phyloP scores from a whole-genome alignment of 441 rosid genomes.

The Jatropha podagrica region DNA sequence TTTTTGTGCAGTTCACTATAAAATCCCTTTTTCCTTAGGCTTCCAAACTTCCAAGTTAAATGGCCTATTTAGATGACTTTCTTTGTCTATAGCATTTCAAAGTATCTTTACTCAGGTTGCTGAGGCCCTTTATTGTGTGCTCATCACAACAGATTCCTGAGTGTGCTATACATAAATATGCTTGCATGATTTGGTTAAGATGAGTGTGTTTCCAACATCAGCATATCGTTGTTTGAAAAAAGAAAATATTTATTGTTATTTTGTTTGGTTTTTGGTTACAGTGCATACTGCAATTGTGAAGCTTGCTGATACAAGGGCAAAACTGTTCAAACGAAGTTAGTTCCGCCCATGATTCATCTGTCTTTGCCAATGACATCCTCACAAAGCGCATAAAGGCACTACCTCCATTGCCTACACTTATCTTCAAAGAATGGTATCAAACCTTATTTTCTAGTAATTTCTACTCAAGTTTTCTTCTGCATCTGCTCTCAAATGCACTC shows the following conservation, averaged over 20 bases:
- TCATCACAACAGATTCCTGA: background rate
- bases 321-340: too few species aligned
- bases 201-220: background rate
- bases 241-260: background rate
- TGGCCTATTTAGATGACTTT: background rate
- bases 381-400: background rate
- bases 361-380: background rate
- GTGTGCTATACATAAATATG: background rate
- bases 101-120: background rate
- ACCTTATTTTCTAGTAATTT: background rate
- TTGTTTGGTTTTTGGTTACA: background rate
- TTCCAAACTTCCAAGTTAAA: background rate
- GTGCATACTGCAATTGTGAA: background rate
- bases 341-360: too few species aligned
- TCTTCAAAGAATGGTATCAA: background rate
- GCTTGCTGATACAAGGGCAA: background rate
- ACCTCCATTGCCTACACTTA: background rate
- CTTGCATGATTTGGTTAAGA: background rate
- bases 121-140: background rate
- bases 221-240: background rate
- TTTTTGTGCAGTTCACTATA: background rate
- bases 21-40: background rate
- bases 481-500: background rate
- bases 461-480: background rate
- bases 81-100: background rate